A percentile compares a stretch with the other conserved stretches of the same genome.
These are phyloP conservation scores for Lipomyces japonicus DNA, from an alignment of 805 yeast species.

Conservation along the genomic window DNA sequence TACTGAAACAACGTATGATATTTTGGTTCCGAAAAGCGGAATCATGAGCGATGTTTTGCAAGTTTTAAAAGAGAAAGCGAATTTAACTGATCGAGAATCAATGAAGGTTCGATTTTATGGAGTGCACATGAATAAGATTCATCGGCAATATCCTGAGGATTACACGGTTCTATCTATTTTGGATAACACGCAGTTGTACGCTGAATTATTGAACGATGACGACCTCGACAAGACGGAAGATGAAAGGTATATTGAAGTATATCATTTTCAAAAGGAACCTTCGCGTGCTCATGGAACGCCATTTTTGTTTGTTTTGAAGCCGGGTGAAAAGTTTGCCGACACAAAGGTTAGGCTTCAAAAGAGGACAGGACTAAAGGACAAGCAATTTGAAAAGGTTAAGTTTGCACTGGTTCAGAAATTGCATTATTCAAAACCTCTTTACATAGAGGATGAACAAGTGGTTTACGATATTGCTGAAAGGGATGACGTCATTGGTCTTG, in stretches of 20 bases:
- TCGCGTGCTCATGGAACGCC: constrained; percentile 76
- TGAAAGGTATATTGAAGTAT: constrained; percentile 52
- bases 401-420: constrained; percentile 51
- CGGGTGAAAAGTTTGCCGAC: constrained; percentile 59
- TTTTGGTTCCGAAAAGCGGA: constrained; percentile 63
- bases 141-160: constrained; percentile 12
- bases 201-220: constrained; percentile 35
- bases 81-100: constrained; percentile 46
- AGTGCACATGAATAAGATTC: constrained; percentile 25
- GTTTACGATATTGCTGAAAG: constrained; percentile 54
- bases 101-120: constrained; percentile 17
- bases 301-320: constrained; percentile 66
- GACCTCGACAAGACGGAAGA: constrained; percentile 31
- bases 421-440: constrained; percentile 37
- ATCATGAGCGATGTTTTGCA: constrained; percentile 53
- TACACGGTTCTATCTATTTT: constrained; percentile 20
- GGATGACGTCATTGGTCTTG: constrained; percentile 65
- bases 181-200: constrained; percentile 47
- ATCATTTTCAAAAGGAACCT: constrained; percentile 72
- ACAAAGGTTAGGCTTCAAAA: constrained; percentile 66
- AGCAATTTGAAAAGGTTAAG: constrained; percentile 63
- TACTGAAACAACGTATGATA: constrained; percentile 63
- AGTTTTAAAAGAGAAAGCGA: constrained; percentile 53
- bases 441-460: constrained; percentile 46
- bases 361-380: constrained; percentile 70